Evolutionary conservation across 2,329 filamentous ascomycete genomes (phyloP).

Genomic region (Fusarium poae): DNA sequence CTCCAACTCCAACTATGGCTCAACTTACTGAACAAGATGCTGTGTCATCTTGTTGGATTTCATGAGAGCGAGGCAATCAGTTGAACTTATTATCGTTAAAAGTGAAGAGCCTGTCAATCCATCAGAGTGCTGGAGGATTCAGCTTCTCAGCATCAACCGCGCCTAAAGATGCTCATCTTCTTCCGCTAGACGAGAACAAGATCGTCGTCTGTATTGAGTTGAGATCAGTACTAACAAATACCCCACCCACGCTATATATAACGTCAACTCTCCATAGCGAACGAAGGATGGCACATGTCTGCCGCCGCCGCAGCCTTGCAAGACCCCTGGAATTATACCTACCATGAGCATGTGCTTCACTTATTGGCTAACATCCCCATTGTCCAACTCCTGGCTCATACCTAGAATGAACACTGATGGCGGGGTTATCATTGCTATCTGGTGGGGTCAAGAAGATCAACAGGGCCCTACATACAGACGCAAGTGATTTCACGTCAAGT

Average conservation of each 20-base stretch:
- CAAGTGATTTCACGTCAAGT: constrained; percentile 37
- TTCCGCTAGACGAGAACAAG: constrained; percentile 14
- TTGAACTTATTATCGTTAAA: background rate
- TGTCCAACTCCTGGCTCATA: constrained; percentile 17
- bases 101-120: background rate
- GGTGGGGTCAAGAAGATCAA: constrained; percentile 45
- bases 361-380: constrained; percentile 56
- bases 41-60: background rate
- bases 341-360: constrained; percentile 57
- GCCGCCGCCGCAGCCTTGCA: constrained; percentile 40
- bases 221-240: constrained; percentile 8
- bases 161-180: background rate
- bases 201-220: constrained; percentile 29
- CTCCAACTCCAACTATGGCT: constrained; percentile 25
- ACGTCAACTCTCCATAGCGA: constrained; percentile 42
- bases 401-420: constrained; percentile 35
- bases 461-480: constrained; percentile 27
- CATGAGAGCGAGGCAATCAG: accelerated
- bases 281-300: constrained; percentile 48
- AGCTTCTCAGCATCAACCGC: background rate
- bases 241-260: constrained; percentile 40
- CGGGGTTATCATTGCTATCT: constrained; percentile 45
- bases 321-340: constrained; percentile 46
- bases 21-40: constrained; percentile 3
- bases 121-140: too few relatives aligned